Percentiles rank a stretch among this genome's conserved stretches.
phyloP scores from a whole-genome alignment of 306 rosid genomes.

The Abrus pulchellus region DNA sequence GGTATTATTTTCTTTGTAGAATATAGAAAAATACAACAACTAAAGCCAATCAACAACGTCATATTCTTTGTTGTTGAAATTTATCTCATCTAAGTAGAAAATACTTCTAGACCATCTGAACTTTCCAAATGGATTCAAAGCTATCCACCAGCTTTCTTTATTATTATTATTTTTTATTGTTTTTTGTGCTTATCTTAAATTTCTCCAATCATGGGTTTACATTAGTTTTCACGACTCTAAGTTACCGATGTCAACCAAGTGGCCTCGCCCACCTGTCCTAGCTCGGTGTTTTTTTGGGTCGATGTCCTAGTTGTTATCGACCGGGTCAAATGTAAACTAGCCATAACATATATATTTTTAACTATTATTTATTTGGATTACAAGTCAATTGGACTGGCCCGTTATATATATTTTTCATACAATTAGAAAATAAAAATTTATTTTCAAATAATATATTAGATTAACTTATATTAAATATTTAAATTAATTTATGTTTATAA shows the following conservation, averaged over 20 bases:
- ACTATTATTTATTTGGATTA: not conserved
- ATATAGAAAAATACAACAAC: constrained; percentile 9
- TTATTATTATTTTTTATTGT: not conserved
- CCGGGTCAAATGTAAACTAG: not conserved
- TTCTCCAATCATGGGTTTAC: not conserved
- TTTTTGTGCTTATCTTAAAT: not conserved
- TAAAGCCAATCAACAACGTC: not conserved
- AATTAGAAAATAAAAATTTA: not conserved
- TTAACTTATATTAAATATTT: not conserved
- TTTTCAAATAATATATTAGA: not conserved
- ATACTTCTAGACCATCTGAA: constrained; percentile 34
- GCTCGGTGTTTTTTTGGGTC: too few species aligned
- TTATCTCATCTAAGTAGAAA: not conserved
- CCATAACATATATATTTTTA: not conserved
- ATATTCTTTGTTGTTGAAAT: constrained; percentile 5
- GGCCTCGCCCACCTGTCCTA: too few species aligned
- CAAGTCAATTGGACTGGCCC: not conserved
- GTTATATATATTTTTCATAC: not conserved
- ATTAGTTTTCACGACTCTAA: not conserved
- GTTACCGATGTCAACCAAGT: not conserved
- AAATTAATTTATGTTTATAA: not conserved
- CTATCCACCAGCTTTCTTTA: not conserved
- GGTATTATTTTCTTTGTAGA: not conserved
- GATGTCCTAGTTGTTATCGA: too few species aligned
- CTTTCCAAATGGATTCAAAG: not conserved